A percentile compares a stretch with the other conserved stretches of the same genome.
Evolutionary conservation across 345 rosid genomes (phyloP).

Genomic region (Salix suchowensis): DNA sequence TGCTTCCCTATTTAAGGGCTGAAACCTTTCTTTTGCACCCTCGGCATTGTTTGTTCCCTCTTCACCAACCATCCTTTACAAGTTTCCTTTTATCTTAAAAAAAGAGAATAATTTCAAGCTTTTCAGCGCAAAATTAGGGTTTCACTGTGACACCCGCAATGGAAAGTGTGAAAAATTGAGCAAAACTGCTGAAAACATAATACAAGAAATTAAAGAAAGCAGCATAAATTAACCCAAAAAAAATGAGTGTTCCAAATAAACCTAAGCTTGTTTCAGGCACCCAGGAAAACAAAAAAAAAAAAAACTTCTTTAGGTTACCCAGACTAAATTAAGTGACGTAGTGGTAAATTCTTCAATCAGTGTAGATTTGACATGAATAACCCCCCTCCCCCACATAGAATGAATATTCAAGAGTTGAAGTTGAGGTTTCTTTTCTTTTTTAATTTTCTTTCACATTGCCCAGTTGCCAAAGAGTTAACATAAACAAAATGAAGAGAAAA

Average conservation of each 20-base stretch:
- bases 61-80: conserved; percentile 36
- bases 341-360: conserved; percentile 6
- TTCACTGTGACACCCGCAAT: conserved; percentile 19
- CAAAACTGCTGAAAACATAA: conserved; percentile 10
- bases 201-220: neutral
- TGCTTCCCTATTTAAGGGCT: conserved; percentile 30
- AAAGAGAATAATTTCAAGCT: conserved; percentile 8
- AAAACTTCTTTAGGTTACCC: neutral
- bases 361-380: neutral
- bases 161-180: conserved; percentile 5
- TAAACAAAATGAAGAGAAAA: neutral
- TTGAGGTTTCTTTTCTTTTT: neutral
- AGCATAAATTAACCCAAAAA: neutral
- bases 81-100: neutral
- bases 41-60: conserved; percentile 43
- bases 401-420: neutral
- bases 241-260: neutral
- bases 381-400: neutral
- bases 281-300: neutral
- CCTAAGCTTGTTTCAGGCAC: neutral
- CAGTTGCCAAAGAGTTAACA: conserved; percentile 9
- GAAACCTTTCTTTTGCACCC: conserved; percentile 24
- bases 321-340: conserved; percentile 14
- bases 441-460: neutral
- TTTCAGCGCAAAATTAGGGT: conserved; percentile 33